Percentiles rank a stretch among this genome's conserved stretches.
Conservation (phyloP, 1,284 basidiomycete species). For the Leccinum huronense region DNA sequence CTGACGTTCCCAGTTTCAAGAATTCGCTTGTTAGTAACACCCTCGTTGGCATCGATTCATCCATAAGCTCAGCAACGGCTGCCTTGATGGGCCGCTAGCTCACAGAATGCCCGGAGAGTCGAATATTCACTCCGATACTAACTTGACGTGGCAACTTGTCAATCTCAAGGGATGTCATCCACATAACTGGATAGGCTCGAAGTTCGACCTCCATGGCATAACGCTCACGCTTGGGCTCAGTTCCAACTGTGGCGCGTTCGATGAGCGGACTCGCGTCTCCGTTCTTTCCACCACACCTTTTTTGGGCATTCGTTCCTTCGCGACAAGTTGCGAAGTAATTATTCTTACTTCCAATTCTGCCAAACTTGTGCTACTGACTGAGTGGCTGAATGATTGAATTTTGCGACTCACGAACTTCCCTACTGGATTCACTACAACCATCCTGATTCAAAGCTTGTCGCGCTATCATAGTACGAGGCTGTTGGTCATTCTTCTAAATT, state of each 20-base stretch:
- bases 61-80: neutral
- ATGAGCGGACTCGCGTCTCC: constrained; percentile 6
- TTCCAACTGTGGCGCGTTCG: constrained; percentile 4
- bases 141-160: constrained; percentile 14
- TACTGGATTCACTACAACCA: neutral
- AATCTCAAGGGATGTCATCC: neutral
- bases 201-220: neutral
- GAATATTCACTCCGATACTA: neutral
- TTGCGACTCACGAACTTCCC: neutral
- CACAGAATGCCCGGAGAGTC: neutral
- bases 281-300: constrained; percentile 4
- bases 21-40: no score
- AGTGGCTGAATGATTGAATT: neutral
- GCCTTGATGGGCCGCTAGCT: neutral
- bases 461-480: neutral
- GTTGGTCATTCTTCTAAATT: neutral
- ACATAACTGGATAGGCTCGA: neutral
- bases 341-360: neutral
- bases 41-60: neutral
- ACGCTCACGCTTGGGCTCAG: constrained; percentile 4
- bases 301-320: constrained; percentile 12
- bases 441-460: constrained; percentile 7
- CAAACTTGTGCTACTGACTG: neutral
- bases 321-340: neutral
- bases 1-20: constrained; percentile 13